A percentile compares a stretch with the other conserved stretches of the same genome.
Evolutionary conservation across 352 stramenopile species (phyloP).

Genomic region (Thalassiosira hispida): DNA sequence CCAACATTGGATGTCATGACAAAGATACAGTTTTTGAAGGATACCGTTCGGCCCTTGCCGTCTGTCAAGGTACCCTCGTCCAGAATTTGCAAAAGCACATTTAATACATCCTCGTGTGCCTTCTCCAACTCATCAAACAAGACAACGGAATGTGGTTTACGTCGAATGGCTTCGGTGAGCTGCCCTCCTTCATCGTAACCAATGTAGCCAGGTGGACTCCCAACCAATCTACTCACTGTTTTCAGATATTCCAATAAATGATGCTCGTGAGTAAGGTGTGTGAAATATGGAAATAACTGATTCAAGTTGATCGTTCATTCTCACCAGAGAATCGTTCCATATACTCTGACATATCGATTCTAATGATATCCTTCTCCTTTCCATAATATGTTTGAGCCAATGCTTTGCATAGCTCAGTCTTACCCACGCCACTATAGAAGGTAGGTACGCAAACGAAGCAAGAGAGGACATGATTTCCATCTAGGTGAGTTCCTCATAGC

Average conservation of each 20-base stretch:
- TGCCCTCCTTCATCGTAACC: slow-evolving; percentile 91
- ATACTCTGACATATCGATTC: slow-evolving; percentile 98
- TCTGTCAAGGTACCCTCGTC: slow-evolving; percentile 93
- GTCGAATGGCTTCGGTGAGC: slow-evolving; percentile 90
- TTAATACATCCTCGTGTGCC: slow-evolving; percentile 93
- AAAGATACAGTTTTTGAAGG: slow-evolving; percentile 97
- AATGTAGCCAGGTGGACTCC: slow-evolving; percentile 87
- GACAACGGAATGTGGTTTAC: slow-evolving; percentile 90
- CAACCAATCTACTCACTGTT: slow-evolving; percentile 90
- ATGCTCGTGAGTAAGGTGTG: background rate
- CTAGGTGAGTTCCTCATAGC: slow-evolving; percentile 90
- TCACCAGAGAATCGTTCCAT: slow-evolving; percentile 91
- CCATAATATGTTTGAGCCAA: slow-evolving; percentile 94
- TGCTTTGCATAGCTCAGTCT: slow-evolving; percentile 89
- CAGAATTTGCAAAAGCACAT: slow-evolving; percentile 93
- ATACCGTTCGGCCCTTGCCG: slow-evolving; percentile 88
- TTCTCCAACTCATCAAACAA: slow-evolving; percentile 96
- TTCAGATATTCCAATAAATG: slow-evolving; percentile 86
- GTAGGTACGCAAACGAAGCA: slow-evolving; percentile 93
- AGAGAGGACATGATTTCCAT: slow-evolving; percentile 57
- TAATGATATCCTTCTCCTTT: slow-evolving; percentile 91
- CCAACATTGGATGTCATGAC: slow-evolving; percentile 98
- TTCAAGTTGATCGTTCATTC: slow-evolving; percentile 93
- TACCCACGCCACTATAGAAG: slow-evolving; percentile 91
- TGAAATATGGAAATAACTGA: background rate